Percentiles rank a stretch among this genome's conserved stretches.
Evolutionary conservation across 306 rosid genomes (phyloP).

Genomic region (Adenanthera pavonina): DNA sequence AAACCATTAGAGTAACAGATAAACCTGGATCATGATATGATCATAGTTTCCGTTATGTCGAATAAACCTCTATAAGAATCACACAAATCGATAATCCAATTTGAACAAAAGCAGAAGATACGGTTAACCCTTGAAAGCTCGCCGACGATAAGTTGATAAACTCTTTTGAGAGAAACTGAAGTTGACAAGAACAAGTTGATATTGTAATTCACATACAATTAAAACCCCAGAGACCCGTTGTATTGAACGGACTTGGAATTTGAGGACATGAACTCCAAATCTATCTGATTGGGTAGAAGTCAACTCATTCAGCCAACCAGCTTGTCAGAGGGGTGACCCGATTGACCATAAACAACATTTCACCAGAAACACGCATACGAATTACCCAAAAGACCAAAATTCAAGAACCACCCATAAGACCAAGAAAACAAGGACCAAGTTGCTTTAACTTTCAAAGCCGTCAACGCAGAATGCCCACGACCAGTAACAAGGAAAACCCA

Average conservation of each 20-base stretch:
- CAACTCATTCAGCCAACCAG: conserved; percentile 87
- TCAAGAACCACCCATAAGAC: conserved; percentile 47
- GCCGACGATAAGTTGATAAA: conserved; percentile 28
- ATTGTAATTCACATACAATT: conserved; percentile 25
- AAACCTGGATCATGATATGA: conserved; percentile 5
- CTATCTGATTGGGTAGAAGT: conserved; percentile 58
- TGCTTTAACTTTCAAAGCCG: conserved; percentile 37
- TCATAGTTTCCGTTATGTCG: neutral
- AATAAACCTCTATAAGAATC: conserved; percentile 23
- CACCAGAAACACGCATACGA: conserved; percentile 34
- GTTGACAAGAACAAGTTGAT: conserved; percentile 29
- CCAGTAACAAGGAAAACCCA: conserved; percentile 44
- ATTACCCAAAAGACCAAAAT: conserved; percentile 39
- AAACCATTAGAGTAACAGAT: conserved; percentile 4
- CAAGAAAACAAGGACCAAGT: conserved; percentile 29
- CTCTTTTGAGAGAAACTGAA: conserved; percentile 18
- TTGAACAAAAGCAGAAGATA: conserved; percentile 19
- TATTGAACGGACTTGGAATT: conserved; percentile 36
- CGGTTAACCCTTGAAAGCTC: conserved; percentile 39
- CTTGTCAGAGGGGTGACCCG: conserved; percentile 56
- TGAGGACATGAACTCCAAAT: conserved; percentile 38
- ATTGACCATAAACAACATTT: conserved; percentile 49
- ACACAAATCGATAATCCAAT: neutral
- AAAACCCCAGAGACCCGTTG: conserved; percentile 39
- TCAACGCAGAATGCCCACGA: conserved; percentile 67